Evolutionary conservation across 306 rosid species (phyloP), one percentile per base, ranked within the genome.

Genomic region (Delonix regia): DNA sequence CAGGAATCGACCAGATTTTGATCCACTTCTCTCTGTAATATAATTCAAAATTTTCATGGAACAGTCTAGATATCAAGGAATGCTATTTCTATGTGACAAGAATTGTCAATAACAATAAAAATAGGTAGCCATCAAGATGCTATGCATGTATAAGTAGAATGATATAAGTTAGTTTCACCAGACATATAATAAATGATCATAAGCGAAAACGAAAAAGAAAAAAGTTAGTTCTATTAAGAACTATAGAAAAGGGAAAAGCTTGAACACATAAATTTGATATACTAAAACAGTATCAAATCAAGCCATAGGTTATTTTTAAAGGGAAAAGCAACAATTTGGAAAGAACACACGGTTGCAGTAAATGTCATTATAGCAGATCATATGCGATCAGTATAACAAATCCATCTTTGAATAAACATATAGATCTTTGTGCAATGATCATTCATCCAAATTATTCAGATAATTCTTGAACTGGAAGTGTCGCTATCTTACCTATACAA

Each of bases 11-110:
- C 97, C 88, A 25, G 84, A 78, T 83, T 75, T 83, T 1, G 99
- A 90, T 75, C 92, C 89, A 38, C 71, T 88, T 85, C 90, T 86
- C 81, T 94, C 99, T 94, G 93, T 73, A 27, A 74, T 16, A n/a
- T 38, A 15, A 41, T 15, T 11, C 18, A 57, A 57, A 57, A 57
- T 25, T 25, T 7, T 57, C 34, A 44, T 60, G 5, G 1, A 74
- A 27, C 57, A 44, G 30, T 30, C 33, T 59, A 9, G 45, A 33
- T 6, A 16, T n/a, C 24, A 18, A 34, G 24, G 15, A 44, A 16
- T 33, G 30, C 47, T 5, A 7, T 10, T 21, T 34, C 44, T 22
- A 21, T 57, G 44, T 59, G 59, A 18, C 44, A 38, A 42, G 42
- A 42, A 27, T 16, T 25, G 45, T 13, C 56, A 56, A 42, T 44